A percentile compares a stretch with the other conserved stretches of the same genome.
Evolutionary conservation across 2,329 filamentous ascomycete species (phyloP).

Genomic region (Exophiala viscosa): DNA sequence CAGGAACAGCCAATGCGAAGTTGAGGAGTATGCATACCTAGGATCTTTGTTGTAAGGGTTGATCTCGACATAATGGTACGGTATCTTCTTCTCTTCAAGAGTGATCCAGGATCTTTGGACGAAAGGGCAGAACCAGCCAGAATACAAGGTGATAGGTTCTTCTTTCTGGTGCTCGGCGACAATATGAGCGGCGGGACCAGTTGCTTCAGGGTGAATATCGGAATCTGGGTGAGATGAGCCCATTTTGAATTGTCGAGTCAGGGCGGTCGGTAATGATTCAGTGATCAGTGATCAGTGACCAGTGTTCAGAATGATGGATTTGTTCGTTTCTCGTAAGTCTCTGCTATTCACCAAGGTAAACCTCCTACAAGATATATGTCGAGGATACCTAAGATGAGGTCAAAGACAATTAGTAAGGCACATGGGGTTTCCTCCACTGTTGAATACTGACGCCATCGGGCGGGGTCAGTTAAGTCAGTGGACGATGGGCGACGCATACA

Average conservation of each 20-base stretch:
- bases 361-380: no score
- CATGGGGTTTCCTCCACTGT: no score
- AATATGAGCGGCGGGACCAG: constrained; percentile 40
- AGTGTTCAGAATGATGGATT: no score
- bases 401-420: no score
- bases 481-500: no score
- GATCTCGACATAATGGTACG: constrained; percentile 72
- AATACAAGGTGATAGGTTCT: constrained; percentile 59
- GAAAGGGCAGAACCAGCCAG: constrained; percentile 68
- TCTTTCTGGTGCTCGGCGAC: constrained; percentile 35
- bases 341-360: neutral
- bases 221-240: constrained; percentile 37
- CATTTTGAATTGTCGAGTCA: constrained; percentile 20
- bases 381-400: no score
- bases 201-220: constrained; percentile 44
- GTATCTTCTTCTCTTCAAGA: constrained; percentile 68
- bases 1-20: constrained; percentile 41
- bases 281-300: neutral
- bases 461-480: no score
- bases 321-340: neutral
- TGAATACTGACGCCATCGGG: no score
- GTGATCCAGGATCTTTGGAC: constrained; percentile 71
- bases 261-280: neutral
- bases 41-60: constrained; percentile 70
- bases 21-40: constrained; percentile 3